phyloP scores from a whole-genome alignment of 108 stramenopile species.

The Nitzschia inconspicua region DNA sequence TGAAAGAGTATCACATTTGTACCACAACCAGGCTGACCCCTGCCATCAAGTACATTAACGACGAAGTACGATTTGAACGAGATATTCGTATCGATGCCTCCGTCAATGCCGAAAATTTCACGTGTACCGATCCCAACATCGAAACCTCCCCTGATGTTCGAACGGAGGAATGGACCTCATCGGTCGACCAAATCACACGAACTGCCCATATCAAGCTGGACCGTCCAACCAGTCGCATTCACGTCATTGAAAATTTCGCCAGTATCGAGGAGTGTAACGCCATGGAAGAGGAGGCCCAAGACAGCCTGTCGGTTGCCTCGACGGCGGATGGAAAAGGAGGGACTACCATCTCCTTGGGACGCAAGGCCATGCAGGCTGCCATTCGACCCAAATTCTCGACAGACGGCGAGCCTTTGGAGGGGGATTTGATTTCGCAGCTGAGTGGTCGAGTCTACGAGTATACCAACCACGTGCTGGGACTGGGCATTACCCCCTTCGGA shows the following conservation, averaged over 20 bases:
- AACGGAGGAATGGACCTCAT: slow-evolving; percentile 21
- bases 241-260: slow-evolving; percentile 76
- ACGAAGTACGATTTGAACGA: slow-evolving; percentile 68
- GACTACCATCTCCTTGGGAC: slow-evolving; percentile 43
- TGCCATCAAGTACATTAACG: slow-evolving; percentile 49
- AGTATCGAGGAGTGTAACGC: slow-evolving; percentile 78
- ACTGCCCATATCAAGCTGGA: slow-evolving; percentile 54
- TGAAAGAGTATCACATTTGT: slow-evolving; percentile 35
- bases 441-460: slow-evolving; percentile 76
- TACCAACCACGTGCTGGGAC: slow-evolving; percentile 71
- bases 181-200: slow-evolving; percentile 16
- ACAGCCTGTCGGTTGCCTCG: slow-evolving; percentile 62
- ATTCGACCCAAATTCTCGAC: slow-evolving; percentile 57
- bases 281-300: slow-evolving; percentile 57
- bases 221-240: slow-evolving; percentile 64
- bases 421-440: slow-evolving; percentile 59
- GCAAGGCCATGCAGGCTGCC: slow-evolving; percentile 83
- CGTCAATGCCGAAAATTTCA: slow-evolving; percentile 71
- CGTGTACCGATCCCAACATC: slow-evolving; percentile 63
- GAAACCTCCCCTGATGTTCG: slow-evolving; percentile 50
- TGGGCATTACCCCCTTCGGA: slow-evolving; percentile 64
- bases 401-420: slow-evolving; percentile 38
- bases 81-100: slow-evolving; percentile 55
- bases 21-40: slow-evolving; percentile 38
- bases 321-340: slow-evolving; percentile 87